Conservation (phyloP, 345 rosid genomes). For the Rubroshorea leprosula region DNA sequence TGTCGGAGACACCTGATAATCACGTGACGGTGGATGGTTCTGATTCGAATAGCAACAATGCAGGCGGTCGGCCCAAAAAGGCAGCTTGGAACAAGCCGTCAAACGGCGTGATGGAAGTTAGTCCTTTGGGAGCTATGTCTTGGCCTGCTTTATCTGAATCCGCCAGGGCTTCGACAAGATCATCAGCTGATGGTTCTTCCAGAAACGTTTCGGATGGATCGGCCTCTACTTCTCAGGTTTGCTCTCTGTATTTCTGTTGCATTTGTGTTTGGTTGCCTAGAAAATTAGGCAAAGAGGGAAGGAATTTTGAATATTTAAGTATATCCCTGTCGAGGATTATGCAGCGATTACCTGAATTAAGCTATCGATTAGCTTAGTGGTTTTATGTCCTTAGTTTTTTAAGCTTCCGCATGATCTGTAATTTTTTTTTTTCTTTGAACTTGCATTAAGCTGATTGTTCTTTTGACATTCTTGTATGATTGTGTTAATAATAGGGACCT, state of each 20-base stretch:
- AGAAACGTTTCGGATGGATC: conserved; percentile 39
- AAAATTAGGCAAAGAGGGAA: conserved; percentile 5
- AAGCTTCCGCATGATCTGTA: background rate
- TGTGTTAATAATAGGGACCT: conserved; percentile 23
- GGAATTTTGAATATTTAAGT: background rate
- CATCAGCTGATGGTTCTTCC: conserved; percentile 24
- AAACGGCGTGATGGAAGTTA: conserved; percentile 31
- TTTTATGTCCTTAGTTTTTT: background rate
- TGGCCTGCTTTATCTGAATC: conserved; percentile 69
- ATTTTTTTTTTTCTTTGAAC: no score
- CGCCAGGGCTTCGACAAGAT: conserved; percentile 38
- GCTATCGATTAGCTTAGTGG: background rate
- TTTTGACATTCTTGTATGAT: background rate
- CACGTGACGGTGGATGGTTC: conserved; percentile 21
- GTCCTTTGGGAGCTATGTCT: conserved; percentile 51
- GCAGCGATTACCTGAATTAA: background rate
- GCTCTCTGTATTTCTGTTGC: background rate
- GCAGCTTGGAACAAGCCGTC: conserved; percentile 54
- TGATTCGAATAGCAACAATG: conserved; percentile 23
- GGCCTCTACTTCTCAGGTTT: conserved; percentile 40
- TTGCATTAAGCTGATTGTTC: background rate
- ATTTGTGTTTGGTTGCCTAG: conserved; percentile 5
- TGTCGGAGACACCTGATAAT: conserved; percentile 19
- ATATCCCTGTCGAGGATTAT: background rate
- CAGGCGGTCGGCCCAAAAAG: conserved; percentile 39